Conservation (phyloP, 352 stramenopile species). For the Pythium coloratum region DNA sequence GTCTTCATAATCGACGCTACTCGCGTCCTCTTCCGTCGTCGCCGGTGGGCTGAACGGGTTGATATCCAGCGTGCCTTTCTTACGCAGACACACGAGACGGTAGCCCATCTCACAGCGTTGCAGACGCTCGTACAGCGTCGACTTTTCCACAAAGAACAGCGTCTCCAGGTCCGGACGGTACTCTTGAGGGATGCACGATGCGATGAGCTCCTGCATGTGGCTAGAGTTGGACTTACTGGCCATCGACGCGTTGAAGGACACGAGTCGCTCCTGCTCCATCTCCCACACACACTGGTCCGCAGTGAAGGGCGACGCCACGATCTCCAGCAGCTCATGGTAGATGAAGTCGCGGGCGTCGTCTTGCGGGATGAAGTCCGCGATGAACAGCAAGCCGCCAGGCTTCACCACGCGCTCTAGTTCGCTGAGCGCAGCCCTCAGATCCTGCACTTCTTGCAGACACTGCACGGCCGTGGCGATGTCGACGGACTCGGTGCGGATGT, state of each 20-base stretch:
- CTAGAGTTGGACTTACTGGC: conserved; percentile 32
- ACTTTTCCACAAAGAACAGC: conserved; percentile 33
- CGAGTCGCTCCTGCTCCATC: conserved; percentile 28
- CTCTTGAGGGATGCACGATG: conserved; percentile 20
- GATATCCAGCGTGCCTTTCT: conserved; percentile 13
- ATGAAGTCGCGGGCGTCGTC: conserved; percentile 27
- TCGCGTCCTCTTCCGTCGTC: conserved; percentile 32
- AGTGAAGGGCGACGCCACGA: conserved; percentile 15
- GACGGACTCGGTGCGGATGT: conserved; percentile 48
- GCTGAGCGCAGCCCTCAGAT: conserved; percentile 40
- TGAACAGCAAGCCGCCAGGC: conserved; percentile 54
- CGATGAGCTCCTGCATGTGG: conserved; percentile 20
- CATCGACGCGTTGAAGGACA: conserved; percentile 26
- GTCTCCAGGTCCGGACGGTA: conserved; percentile 31
- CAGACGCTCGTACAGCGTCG: conserved; percentile 21
- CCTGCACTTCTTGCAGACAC: conserved; percentile 64
- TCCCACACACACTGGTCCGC: conserved; percentile 18
- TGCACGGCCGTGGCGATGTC: conserved; percentile 60
- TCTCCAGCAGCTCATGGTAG: conserved; percentile 26
- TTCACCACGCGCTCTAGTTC: conserved; percentile 66
- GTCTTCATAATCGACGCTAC: conserved; percentile 29
- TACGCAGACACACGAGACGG: conserved; percentile 27
- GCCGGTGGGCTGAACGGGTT: conserved; percentile 18
- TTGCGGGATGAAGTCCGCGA: conserved; percentile 67
- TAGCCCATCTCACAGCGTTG: conserved; percentile 30